Conservation (phyloP, 176 grass and related monocot genomes). For the Oryza australiensis region DNA sequence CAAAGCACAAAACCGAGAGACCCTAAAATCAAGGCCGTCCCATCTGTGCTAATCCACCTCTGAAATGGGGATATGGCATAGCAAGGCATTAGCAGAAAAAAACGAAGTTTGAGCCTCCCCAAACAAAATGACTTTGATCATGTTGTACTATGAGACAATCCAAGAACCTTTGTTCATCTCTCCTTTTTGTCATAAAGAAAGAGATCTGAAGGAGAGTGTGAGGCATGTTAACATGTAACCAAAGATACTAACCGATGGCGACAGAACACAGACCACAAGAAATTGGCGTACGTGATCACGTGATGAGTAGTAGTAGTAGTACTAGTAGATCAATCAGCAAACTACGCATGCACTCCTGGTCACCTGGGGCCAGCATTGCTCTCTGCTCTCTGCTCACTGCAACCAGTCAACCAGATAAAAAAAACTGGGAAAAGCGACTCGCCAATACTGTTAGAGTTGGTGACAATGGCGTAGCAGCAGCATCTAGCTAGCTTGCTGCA, state of each 20-base stretch:
- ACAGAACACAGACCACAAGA: not conserved
- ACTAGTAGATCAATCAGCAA: not conserved
- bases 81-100: not conserved
- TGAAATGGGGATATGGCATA: not conserved
- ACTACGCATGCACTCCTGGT: not conserved
- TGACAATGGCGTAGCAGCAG: not conserved
- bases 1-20: constrained; percentile 15
- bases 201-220: too few species aligned
- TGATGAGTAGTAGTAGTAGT: not conserved
- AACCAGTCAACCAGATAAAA: constrained; percentile 28
- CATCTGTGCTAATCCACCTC: not conserved
- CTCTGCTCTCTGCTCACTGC: not conserved
- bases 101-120: not conserved
- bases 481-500: not conserved
- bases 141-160: not conserved
- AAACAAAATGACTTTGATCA: not conserved
- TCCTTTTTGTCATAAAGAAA: not conserved
- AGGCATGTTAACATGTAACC: not conserved
- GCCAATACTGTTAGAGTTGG: constrained; percentile 1
- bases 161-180: not conserved
- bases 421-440: constrained; percentile 4
- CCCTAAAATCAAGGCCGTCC: constrained; percentile 14
- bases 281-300: not conserved
- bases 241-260: not conserved
- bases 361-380: constrained; percentile 8